Evolutionary conservation across 1,284 basidiomycete species (phyloP).

Genomic region (Malassezia restricta): DNA sequence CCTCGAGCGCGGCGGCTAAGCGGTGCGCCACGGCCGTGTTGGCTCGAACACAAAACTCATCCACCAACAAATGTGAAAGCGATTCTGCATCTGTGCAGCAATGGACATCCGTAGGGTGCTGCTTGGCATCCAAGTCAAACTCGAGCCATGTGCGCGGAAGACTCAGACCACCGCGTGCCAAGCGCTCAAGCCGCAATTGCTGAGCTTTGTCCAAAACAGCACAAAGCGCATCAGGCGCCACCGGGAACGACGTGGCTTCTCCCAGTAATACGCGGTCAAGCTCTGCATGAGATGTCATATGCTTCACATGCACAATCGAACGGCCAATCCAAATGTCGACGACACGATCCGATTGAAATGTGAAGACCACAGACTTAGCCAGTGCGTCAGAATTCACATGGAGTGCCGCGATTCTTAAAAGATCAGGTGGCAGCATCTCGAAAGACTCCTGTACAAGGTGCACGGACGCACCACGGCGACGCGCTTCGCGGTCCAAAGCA

Average conservation of each 20-base stretch:
- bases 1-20: slow-evolving; percentile 81
- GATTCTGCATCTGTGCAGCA: slow-evolving; percentile 59
- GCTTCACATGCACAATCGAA: slow-evolving; percentile 57
- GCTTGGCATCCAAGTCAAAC: slow-evolving; percentile 70
- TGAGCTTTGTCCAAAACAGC: slow-evolving; percentile 49
- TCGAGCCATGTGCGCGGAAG: slow-evolving; percentile 62
- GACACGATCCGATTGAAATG: slow-evolving; percentile 69
- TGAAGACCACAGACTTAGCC: slow-evolving; percentile 52
- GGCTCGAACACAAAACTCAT: slow-evolving; percentile 92
- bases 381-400: slow-evolving; percentile 5
- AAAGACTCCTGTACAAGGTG: slow-evolving; percentile 74
- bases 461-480: slow-evolving; percentile 90
- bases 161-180: slow-evolving; percentile 67
- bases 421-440: slow-evolving; percentile 50
- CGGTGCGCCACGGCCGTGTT: slow-evolving; percentile 84
- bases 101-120: slow-evolving; percentile 54
- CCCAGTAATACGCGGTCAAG: neutral
- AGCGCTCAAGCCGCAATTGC: slow-evolving; percentile 62
- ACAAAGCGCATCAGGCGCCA: neutral
- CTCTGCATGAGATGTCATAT: neutral
- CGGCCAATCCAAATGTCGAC: slow-evolving; percentile 82
- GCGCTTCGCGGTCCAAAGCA: slow-evolving; percentile 88
- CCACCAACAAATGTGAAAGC: slow-evolving; percentile 53
- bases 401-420: neutral
- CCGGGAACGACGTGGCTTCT: neutral